These are phyloP conservation scores for Cladosporium sp. DNA, from an alignment of 2,329 filamentous ascomycete species.

Conservation along the genomic window DNA sequence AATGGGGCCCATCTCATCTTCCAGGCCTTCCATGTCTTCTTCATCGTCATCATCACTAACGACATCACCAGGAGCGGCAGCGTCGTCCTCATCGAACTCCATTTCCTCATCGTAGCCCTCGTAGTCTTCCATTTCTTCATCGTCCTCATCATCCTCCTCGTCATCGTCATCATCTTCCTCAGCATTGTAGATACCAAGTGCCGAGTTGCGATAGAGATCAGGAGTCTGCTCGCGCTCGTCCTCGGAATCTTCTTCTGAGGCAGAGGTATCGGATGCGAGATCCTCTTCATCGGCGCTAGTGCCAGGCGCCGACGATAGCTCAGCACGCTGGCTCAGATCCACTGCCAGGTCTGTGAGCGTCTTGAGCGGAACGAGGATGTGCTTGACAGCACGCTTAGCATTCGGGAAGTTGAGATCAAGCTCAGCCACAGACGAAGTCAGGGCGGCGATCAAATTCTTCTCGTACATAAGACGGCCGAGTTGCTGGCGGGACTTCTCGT, in stretches of 20 bases:
- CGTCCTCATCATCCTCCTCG: slow-evolving; percentile 57
- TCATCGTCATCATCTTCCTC: slow-evolving; percentile 68
- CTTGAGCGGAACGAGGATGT: slow-evolving; percentile 86
- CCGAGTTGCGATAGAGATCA: slow-evolving; percentile 93
- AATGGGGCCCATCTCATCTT: slow-evolving; percentile 71
- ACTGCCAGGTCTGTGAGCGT: slow-evolving; percentile 84
- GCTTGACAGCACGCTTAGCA: slow-evolving; percentile 91
- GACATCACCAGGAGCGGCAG: slow-evolving; percentile 75
- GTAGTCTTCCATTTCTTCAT: slow-evolving; percentile 82
- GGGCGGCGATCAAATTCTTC: slow-evolving; percentile 84
- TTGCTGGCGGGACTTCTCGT: slow-evolving; percentile 64
- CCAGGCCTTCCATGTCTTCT: slow-evolving; percentile 73
- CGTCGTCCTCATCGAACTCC: slow-evolving; percentile 86
- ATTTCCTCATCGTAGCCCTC: slow-evolving; percentile 87
- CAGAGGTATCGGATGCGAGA: slow-evolving; percentile 78
- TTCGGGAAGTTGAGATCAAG: slow-evolving; percentile 92
- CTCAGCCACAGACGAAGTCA: slow-evolving; percentile 90
- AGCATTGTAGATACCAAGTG: slow-evolving; percentile 85
- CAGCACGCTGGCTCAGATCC: slow-evolving; percentile 74
- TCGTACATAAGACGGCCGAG: slow-evolving; percentile 96
- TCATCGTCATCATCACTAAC: slow-evolving; percentile 85
- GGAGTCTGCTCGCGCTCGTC: slow-evolving; percentile 78
- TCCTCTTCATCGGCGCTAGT: slow-evolving; percentile 75
- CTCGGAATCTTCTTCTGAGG: slow-evolving; percentile 60
- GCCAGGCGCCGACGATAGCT: slow-evolving; percentile 59